These are phyloP conservation scores for Vicia faba DNA, from an alignment of 306 rosid genomes.

Conservation along the genomic window DNA sequence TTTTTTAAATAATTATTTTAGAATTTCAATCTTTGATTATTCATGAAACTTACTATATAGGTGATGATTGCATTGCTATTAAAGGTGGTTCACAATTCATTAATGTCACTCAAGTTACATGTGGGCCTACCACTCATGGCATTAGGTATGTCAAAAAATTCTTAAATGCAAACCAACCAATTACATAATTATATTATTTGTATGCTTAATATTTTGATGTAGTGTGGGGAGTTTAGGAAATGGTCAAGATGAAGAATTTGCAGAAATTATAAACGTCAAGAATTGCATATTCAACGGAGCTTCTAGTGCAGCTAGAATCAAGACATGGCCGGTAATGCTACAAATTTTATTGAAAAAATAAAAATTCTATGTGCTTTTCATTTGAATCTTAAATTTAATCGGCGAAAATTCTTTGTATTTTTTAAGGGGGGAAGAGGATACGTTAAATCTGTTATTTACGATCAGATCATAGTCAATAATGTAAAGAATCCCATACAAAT, in stretches of 20 bases:
- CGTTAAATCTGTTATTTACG: conserved; percentile 8
- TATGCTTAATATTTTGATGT: not conserved
- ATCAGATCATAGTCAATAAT: conserved; percentile 28
- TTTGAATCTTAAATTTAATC: not conserved
- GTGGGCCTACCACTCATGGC: conserved; percentile 60
- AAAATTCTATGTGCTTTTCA: not conserved
- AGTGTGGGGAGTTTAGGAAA: conserved; percentile 52
- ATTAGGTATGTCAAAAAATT: conserved; percentile 47
- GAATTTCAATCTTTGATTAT: not conserved
- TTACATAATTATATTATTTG: no score
- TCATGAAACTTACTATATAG: conserved; percentile 25
- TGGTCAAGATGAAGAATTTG: conserved; percentile 4
- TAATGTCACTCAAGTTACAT: conserved; percentile 33
- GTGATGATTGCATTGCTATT: conserved; percentile 59
- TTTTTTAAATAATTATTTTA: not conserved
- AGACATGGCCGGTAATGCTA: conserved; percentile 50
- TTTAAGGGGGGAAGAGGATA: conserved; percentile 40
- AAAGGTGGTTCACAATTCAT: conserved; percentile 36
- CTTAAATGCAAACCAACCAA: not conserved
- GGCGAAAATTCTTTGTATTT: not conserved
- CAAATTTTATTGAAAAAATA: conserved; percentile 3
- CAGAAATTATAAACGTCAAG: conserved; percentile 36
- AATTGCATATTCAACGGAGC: conserved; percentile 47
- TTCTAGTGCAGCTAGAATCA: conserved; percentile 38
- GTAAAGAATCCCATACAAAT: conserved; percentile 14